Evolutionary conservation across 2,329 filamentous ascomycete genomes (phyloP).

Genomic region (Fusarium papillatum): DNA sequence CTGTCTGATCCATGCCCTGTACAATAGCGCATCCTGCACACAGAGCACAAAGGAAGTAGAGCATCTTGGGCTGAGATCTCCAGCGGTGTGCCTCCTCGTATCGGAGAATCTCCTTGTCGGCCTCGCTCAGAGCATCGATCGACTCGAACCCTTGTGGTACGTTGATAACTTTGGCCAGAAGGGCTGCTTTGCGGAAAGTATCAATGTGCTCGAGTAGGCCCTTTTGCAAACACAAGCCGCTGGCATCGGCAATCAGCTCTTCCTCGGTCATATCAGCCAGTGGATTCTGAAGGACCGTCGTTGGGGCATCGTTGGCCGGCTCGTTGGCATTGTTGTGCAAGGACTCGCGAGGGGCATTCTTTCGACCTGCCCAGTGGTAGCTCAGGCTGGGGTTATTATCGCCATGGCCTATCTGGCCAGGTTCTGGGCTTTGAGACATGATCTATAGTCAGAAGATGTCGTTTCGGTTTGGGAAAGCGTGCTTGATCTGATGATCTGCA

Average conservation of each 20-base stretch:
- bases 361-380: not conserved
- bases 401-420: not conserved
- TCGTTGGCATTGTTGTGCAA: not conserved
- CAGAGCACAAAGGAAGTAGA: conserved; percentile 60
- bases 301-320: not conserved
- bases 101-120: conserved; percentile 51
- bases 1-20: conserved; percentile 75
- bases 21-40: conserved; percentile 67
- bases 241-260: conserved; percentile 33
- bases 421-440: not conserved
- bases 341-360: not conserved
- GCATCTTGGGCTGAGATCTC: conserved; percentile 58
- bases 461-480: not conserved
- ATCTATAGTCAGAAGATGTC: not conserved
- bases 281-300: conserved; percentile 38
- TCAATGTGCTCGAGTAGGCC: conserved; percentile 59
- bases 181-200: conserved; percentile 54
- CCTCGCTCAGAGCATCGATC: conserved; percentile 44
- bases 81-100: conserved; percentile 70
- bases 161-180: conserved; percentile 48
- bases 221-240: conserved; percentile 42
- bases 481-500: not conserved
- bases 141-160: conserved; percentile 43
- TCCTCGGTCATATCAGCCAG: conserved; percentile 31
- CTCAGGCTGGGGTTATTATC: not conserved